Evolutionary conservation across 352 stramenopile genomes (phyloP).

Genomic region (Pythium dissotocum): DNA sequence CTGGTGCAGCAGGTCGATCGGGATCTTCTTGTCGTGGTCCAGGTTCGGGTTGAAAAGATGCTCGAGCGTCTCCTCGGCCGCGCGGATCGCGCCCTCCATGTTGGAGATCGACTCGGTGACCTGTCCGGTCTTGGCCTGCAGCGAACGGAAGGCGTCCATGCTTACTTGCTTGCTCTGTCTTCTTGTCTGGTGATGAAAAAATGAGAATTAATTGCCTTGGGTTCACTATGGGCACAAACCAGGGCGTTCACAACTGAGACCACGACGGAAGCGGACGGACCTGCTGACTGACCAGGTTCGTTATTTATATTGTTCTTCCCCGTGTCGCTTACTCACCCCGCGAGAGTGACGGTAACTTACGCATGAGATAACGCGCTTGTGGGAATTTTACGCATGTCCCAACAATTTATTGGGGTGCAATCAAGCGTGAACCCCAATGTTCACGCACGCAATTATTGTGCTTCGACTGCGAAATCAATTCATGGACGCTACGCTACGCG

Average conservation of each 20-base stretch:
- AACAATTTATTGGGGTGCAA: not conserved
- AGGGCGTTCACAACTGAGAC: not conserved
- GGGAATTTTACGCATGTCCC: not conserved
- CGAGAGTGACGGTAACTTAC: slow-evolving; percentile 3
- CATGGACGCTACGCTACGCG: not conserved
- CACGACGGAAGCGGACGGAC: too few relatives aligned
- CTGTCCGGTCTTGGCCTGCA: slow-evolving; percentile 24
- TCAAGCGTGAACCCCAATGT: not conserved
- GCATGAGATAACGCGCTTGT: not conserved
- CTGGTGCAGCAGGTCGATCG: slow-evolving; percentile 87
- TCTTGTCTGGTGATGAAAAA: too few relatives aligned
- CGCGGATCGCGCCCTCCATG: slow-evolving; percentile 90
- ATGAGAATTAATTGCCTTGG: slow-evolving; percentile 13
- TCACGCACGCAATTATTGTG: not conserved
- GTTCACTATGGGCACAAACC: slow-evolving; percentile 8
- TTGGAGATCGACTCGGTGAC: slow-evolving; percentile 85
- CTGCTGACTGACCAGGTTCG: too few relatives aligned
- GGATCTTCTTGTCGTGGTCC: slow-evolving; percentile 88
- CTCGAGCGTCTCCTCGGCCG: slow-evolving; percentile 89
- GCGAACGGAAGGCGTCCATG: slow-evolving; percentile 27
- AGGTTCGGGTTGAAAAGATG: slow-evolving; percentile 89
- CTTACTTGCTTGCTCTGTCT: not conserved
- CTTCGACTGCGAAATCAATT: not conserved
- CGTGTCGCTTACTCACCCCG: not conserved
- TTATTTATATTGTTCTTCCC: not conserved